Base-by-base conservation (phyloP, 768 basidiomycete species). In the Mycena epipterygia region DNA sequence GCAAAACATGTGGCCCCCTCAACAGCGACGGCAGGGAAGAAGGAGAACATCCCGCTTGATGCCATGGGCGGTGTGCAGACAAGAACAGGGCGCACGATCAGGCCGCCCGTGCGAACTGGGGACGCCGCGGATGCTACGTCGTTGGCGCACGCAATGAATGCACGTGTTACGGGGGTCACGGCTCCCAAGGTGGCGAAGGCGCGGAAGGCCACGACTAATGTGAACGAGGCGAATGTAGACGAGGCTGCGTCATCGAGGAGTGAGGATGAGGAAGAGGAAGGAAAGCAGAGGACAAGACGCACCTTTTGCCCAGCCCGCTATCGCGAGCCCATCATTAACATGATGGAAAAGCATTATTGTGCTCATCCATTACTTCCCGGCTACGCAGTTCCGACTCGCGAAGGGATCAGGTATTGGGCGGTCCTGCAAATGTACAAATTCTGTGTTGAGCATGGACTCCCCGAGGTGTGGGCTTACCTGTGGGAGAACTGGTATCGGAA, bases 401-500 rank as follows among this genome's bases (percentile, higher is more conserved):
- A 48, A 1, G 70, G 51, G 2, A 76, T 79, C 5, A 35, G 59
- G 30, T 19, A 70, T 2, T 77, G 75, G 73, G 79, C 74, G 39
- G 76, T 75, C 13, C n/a, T 46, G 55, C 53, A 75, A 32, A 74
- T 79, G 52, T 77, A 79, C 55, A 42, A 67, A 25, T 78, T 71
- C 42, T 79, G 79, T 67, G 27, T 63, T 21, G 65, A 68, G 25
- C 44, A 77, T 41, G 70, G 70, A 3, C 59, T 78, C 6, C 70
- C 55, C 0, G 72, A 77, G 51, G 67, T 75, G 3, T 79, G 77
- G 77, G 76, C 75, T 5, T 77, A 75, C n/a, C n/a, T n/a, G n/a
- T n/a, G n/a, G n/a, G n/a, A n/a, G n/a, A n/a, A n/a, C n/a, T n/a
- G n/a, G n/a, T 77, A 76, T 52, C 21, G 72, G 21, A 30, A 29